These are phyloP conservation scores for Cutaneotrichosporon sp. DNA, from an alignment of 1,284 basidiomycete species.

Conservation along the genomic window DNA sequence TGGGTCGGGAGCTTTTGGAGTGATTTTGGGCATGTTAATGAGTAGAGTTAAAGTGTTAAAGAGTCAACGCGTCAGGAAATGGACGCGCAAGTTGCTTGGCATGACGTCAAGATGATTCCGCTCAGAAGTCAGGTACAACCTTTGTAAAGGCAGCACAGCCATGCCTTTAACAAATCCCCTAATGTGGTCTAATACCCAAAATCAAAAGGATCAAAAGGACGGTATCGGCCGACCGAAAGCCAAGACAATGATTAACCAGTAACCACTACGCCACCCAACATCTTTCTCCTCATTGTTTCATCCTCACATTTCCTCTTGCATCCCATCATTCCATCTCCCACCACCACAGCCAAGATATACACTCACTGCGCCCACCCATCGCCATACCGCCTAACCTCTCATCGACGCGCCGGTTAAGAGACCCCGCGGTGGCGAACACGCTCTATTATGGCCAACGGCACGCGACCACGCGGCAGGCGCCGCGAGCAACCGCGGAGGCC, in stretches of 20 bases:
- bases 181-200: too few species aligned
- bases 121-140: too few species aligned
- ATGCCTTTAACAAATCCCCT: too few species aligned
- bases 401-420: not conserved
- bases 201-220: too few species aligned
- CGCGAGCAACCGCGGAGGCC: not conserved
- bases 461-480: not conserved
- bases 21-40: not conserved
- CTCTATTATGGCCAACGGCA: not conserved
- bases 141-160: too few species aligned
- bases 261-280: not conserved
- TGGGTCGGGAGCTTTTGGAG: slow-evolving; percentile 5
- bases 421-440: slow-evolving; percentile 5
- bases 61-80: not conserved
- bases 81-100: too few species aligned
- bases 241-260: not conserved
- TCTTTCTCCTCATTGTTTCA: not conserved
- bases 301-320: not conserved
- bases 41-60: not conserved
- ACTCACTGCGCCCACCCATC: not conserved
- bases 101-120: too few species aligned
- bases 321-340: not conserved
- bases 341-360: not conserved
- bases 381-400: not conserved
- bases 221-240: too few species aligned